Conservation (phyloP, 139 green algal species). For the Astrephomene gubernaculifera region DNA sequence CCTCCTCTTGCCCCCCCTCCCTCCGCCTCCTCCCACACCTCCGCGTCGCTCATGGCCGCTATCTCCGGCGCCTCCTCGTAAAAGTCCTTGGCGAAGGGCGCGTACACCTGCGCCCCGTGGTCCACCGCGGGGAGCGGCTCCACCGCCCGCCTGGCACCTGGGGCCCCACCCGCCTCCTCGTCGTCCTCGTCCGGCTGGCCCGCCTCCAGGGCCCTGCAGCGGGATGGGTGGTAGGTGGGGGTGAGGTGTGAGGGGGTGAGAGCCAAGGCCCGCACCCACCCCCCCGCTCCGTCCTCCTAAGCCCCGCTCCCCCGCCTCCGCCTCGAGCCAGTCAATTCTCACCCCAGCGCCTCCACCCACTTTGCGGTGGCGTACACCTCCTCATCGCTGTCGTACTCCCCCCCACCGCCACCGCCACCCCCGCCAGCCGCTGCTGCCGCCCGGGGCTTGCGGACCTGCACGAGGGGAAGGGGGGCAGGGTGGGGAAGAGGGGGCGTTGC, state of each 20-base stretch:
- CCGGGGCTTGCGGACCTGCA: constrained; percentile 37
- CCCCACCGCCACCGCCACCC: constrained; percentile 20
- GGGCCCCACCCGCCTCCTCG: neutral
- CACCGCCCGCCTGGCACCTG: constrained; percentile 38
- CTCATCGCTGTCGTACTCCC: constrained; percentile 76
- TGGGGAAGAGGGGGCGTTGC: no score
- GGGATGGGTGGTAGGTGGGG: no score
- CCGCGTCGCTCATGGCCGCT: constrained; percentile 67
- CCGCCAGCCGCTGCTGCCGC: constrained; percentile 22
- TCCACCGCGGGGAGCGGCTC: constrained; percentile 74
- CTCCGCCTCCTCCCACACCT: constrained; percentile 60
- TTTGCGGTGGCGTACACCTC: constrained; percentile 84
- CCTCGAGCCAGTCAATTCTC: no score
- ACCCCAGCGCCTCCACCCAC: constrained; percentile 28
- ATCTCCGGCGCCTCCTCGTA: constrained; percentile 79
- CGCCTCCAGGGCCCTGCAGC: constrained; percentile 19
- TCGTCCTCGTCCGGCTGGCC: constrained; percentile 29
- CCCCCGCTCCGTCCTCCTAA: no score
- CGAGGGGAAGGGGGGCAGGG: neutral
- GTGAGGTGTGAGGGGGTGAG: no score
- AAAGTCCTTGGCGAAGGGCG: constrained; percentile 88
- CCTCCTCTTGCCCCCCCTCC: neutral
- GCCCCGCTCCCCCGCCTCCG: no score
- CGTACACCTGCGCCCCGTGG: constrained; percentile 76
- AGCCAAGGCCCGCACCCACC: no score